Evolutionary conservation across 2,329 filamentous ascomycete species (phyloP).

Genomic region (Stagonosporopsis tanaceti): DNA sequence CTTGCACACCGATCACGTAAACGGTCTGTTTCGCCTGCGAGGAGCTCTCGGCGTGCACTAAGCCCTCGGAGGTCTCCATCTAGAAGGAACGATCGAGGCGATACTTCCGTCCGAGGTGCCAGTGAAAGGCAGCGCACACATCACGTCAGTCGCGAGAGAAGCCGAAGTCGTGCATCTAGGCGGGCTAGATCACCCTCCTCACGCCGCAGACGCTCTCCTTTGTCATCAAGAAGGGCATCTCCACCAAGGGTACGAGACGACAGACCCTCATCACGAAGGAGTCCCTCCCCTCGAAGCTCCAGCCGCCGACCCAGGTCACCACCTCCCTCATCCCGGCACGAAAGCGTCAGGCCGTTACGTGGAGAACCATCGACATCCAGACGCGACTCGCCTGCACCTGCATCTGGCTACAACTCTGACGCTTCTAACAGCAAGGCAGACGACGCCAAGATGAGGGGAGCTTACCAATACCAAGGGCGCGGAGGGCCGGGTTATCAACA

Average conservation of each 20-base stretch:
- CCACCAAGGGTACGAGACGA: constrained; percentile 30
- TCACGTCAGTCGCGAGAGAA: constrained; percentile 28
- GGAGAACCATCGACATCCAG: constrained; percentile 30
- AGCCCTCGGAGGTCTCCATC: constrained; percentile 43
- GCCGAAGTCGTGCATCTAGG: constrained; percentile 38
- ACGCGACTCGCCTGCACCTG: constrained; percentile 38
- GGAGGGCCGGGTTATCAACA: constrained; percentile 60
- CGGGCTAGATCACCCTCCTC: constrained; percentile 45
- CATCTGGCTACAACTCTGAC: constrained; percentile 44
- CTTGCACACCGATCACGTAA: constrained; percentile 41
- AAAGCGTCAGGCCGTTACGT: constrained; percentile 21
- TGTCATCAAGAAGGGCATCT: constrained; percentile 34
- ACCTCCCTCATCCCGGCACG: constrained; percentile 23
- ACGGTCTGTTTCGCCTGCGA: constrained; percentile 43
- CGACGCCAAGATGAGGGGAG: constrained; percentile 47
- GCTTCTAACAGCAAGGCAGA: constrained; percentile 36
- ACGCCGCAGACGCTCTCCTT: constrained; percentile 38
- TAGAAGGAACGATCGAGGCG: constrained; percentile 35
- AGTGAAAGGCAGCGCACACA: constrained; percentile 32
- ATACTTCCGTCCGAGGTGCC: constrained; percentile 33
- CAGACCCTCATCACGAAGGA: constrained; percentile 30
- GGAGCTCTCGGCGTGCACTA: constrained; percentile 40
- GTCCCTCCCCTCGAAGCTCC: constrained; percentile 37
- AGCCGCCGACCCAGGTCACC: constrained; percentile 44
- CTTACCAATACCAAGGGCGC: constrained; percentile 48